These are phyloP conservation scores for Rhizopogon rudus DNA, from an alignment of 768 basidiomycete genomes.

Conservation along the genomic window DNA sequence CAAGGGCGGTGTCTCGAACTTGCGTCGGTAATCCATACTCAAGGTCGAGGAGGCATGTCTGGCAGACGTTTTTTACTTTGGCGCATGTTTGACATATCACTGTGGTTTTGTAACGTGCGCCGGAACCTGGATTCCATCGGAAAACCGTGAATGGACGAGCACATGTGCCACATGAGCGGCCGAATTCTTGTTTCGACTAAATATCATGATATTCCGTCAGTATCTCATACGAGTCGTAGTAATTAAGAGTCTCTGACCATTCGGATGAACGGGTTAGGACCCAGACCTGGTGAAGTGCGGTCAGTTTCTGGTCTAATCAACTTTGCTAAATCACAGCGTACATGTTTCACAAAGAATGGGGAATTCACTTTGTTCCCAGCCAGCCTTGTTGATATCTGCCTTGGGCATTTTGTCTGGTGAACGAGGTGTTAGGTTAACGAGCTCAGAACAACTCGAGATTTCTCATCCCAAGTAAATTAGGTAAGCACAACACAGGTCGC, in stretches of 20 bases:
- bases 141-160: slow-evolving; percentile 96
- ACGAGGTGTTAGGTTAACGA: background rate
- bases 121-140: slow-evolving; percentile 95
- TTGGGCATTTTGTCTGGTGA: slow-evolving; percentile 53
- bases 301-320: background rate
- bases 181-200: slow-evolving; percentile 96
- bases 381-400: slow-evolving; percentile 92
- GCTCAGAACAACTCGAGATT: too few species aligned
- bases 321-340: slow-evolving; percentile 28
- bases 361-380: slow-evolving; percentile 92
- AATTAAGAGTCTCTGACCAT: slow-evolving; percentile 57
- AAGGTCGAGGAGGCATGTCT: slow-evolving; percentile 94
- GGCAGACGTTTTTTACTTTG: slow-evolving; percentile 95
- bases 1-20: slow-evolving; percentile 93
- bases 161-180: slow-evolving; percentile 94
- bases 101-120: slow-evolving; percentile 93
- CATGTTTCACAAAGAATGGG: slow-evolving; percentile 94
- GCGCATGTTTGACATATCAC: slow-evolving; percentile 97
- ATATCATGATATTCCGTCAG: background rate
- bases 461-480: background rate
- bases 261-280: slow-evolving; percentile 78
- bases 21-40: slow-evolving; percentile 96
- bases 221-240: background rate
- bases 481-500: background rate
- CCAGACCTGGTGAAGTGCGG: background rate